phyloP scores from a whole-genome alignment of 352 stramenopile genomes.

The Phytopythium aichiense region DNA sequence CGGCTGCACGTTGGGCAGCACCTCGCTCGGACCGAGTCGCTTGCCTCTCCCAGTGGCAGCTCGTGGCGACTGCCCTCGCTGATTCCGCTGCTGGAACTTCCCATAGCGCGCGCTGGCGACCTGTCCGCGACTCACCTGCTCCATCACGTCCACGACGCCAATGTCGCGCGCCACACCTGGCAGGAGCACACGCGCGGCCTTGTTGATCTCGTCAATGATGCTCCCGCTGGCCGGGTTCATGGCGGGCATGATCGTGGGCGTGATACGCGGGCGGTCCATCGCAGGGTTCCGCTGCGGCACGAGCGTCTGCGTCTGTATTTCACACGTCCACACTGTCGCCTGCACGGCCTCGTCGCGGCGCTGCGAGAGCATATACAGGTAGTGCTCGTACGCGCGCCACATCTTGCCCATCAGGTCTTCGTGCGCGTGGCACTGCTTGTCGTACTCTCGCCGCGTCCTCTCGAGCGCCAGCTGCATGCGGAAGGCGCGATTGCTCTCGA shows the following conservation, averaged over 20 bases:
- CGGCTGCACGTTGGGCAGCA: conserved; percentile 1
- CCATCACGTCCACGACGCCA: conserved; percentile 11
- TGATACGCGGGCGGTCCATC: conserved; percentile 47
- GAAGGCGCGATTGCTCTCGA: conserved; percentile 42
- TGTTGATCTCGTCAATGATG: conserved; percentile 62
- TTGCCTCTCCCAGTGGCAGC: not conserved
- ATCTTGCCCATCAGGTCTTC: conserved; percentile 61
- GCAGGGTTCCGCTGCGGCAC: conserved; percentile 62
- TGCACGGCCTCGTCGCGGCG: conserved; percentile 54
- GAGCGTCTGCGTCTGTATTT: conserved; percentile 50
- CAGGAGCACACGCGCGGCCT: conserved; percentile 36
- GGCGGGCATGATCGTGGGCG: conserved; percentile 39
- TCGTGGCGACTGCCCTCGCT: not conserved
- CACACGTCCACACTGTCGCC: conserved; percentile 37
- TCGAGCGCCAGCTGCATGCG: conserved; percentile 38
- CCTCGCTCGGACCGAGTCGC: not conserved
- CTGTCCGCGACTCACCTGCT: not conserved
- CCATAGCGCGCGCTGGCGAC: conserved; percentile 18
- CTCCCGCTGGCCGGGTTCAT: conserved; percentile 28
- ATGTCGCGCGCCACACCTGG: conserved; percentile 40
- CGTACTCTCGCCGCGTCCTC: conserved; percentile 34
- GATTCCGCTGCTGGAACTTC: conserved; percentile 17
- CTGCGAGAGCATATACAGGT: conserved; percentile 56
- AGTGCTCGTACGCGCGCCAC: conserved; percentile 52
- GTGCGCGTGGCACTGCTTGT: conserved; percentile 39